Evolutionary conservation across 441 rosid species (phyloP).

Genomic region (Pelargonium myrrhifolium): DNA sequence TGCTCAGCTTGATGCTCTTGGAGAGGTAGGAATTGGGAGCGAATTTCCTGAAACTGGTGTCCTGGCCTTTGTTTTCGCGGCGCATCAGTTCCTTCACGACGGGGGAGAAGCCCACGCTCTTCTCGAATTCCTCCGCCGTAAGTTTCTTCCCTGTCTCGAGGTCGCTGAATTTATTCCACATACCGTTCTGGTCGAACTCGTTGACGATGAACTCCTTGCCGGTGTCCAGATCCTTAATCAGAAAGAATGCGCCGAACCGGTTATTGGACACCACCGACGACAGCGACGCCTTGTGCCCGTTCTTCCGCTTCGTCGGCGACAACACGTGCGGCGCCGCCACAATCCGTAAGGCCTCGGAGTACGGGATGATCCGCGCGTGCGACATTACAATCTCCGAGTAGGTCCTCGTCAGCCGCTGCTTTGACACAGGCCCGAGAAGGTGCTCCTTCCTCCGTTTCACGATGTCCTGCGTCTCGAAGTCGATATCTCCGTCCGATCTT

Average conservation of each 20-base stretch:
- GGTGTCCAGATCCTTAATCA: slow-evolving; percentile 81
- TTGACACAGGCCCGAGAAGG: slow-evolving; percentile 47
- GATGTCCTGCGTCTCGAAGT: slow-evolving; percentile 23
- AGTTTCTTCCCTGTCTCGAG: slow-evolving; percentile 87
- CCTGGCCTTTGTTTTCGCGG: slow-evolving; percentile 44
- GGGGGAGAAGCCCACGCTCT: slow-evolving; percentile 68
- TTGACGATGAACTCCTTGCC: slow-evolving; percentile 82
- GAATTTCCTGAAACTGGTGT: slow-evolving; percentile 32
- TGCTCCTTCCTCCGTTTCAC: slow-evolving; percentile 54
- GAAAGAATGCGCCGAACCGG: slow-evolving; percentile 52
- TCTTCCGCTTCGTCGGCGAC: slow-evolving; percentile 22
- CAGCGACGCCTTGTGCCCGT: slow-evolving; percentile 10
- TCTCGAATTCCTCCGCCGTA: slow-evolving; percentile 89
- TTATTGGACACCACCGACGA: slow-evolving; percentile 31
- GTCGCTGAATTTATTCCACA: slow-evolving; percentile 91
- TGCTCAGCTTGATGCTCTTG: slow-evolving; percentile 67
- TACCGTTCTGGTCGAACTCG: slow-evolving; percentile 67
- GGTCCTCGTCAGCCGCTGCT: slow-evolving; percentile 62
- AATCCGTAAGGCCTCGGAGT: slow-evolving; percentile 35
- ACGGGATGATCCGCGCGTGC: slow-evolving; percentile 28
- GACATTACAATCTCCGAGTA: slow-evolving; percentile 41
- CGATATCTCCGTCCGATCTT: slow-evolving; percentile 65
- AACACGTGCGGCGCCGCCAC: neutral
- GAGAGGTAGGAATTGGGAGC: slow-evolving; percentile 43
- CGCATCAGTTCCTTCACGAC: slow-evolving; percentile 88